Conservation (phyloP, 768 basidiomycete species). For the Rhizopogon vinicolor region DNA sequence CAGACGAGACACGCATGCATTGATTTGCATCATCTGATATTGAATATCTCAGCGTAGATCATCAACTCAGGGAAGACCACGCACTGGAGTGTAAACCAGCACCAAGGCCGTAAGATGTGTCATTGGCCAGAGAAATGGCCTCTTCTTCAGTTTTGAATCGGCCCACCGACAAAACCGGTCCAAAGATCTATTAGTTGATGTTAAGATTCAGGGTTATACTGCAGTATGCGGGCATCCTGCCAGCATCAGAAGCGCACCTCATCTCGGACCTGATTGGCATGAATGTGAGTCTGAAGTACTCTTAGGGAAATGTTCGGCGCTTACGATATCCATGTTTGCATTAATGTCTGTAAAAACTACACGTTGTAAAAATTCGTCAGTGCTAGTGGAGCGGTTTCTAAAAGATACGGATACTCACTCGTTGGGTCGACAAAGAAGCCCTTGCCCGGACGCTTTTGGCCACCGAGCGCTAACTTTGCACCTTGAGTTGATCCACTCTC, state of each 20-base stretch:
- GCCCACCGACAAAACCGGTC: constrained; percentile 83
- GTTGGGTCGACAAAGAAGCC: constrained; percentile 93
- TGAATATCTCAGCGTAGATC: neutral
- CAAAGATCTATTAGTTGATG: constrained; percentile 68
- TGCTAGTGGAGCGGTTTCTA: neutral
- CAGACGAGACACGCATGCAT: constrained; percentile 84
- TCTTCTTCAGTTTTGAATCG: constrained; percentile 87
- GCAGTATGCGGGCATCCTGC: constrained; percentile 1
- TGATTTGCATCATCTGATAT: constrained; percentile 70
- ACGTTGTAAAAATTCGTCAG: constrained; percentile 4
- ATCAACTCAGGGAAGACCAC: constrained; percentile 16
- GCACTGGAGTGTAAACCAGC: constrained; percentile 86
- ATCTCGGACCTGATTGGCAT: constrained; percentile 25
- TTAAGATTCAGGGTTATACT: constrained; percentile 4
- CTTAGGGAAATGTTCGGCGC: constrained; percentile 15
- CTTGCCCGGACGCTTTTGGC: constrained; percentile 66
- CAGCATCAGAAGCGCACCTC: constrained; percentile 18
- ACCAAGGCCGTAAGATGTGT: constrained; percentile 86
- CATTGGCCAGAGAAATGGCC: constrained; percentile 79
- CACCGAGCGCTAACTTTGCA: constrained; percentile 76
- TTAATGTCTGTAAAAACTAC: constrained; percentile 80
- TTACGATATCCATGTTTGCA: constrained; percentile 81
- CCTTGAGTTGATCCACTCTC: constrained; percentile 82
- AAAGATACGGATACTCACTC: constrained; percentile 42
- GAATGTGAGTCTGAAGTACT: constrained; percentile 14